Evolutionary conservation across 441 rosid genomes (phyloP), one percentile per base, ranked within the genome.

Genomic region (Adansonia rubrostipa): DNA sequence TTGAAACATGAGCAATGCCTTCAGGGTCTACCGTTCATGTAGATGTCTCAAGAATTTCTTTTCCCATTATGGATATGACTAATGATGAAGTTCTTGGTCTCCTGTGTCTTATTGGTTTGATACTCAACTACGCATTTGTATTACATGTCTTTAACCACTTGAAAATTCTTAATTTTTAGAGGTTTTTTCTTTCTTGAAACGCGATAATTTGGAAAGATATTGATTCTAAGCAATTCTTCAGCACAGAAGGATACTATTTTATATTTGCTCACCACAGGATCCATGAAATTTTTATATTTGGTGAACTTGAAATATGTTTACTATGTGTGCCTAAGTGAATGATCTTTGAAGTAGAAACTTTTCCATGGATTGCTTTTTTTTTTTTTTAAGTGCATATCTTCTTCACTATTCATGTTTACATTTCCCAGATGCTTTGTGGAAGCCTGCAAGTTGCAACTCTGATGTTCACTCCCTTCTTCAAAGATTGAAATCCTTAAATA

Each of bases 101-200:
- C 20, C 74, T 24, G 36, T 50, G 36, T 10, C 64, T 24, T 22
- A 50, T 65, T 40, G 3, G 22, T 70, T 50, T 36, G 20, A 50
- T 47, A 47, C 40, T 22, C 57, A 69, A 68, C 19, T 69, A 11
- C 45, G 57, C 57, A 48, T 70, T 69, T 11, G 73, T 56, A 47
- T 70, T 50, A 69, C 40, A 69, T 13, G 15, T 22, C 73, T 48
- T 69, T 11, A 36, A 68, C 56, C 36, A 69, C 40, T 69, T 17
- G 1, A 11, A 47, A 22, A n/a, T 69, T 20, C 45, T 9, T 8
- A 10, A 22, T 36, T 14, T 71, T 54, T 71, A 9, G 11, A 57
- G 65, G 53, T 14, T 28, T 0, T 36, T 36, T 36, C 40, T 36
- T 36, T 36, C 40, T 36, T 36, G 40, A 36, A 36, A 36, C 11